Evolutionary conservation across 1,284 basidiomycete species (phyloP).

Genomic region (Heterobasidion occidentale): DNA sequence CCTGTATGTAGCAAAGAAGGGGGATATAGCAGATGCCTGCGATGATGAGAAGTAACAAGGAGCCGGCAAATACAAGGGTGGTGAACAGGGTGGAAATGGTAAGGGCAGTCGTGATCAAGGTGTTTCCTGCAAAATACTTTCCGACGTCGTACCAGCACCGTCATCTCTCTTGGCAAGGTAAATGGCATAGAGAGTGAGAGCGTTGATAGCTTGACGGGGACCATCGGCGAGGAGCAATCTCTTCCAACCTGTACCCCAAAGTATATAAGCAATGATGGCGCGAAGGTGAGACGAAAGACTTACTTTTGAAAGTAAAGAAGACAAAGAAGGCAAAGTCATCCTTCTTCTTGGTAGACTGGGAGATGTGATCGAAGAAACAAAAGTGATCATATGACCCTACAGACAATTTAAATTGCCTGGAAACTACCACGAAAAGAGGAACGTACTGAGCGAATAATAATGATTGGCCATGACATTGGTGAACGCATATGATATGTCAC

Average conservation of each 20-base stretch:
- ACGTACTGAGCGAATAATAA: constrained; percentile 86
- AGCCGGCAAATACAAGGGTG: constrained; percentile 80
- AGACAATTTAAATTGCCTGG: constrained; percentile 1
- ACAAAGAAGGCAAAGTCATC: constrained; percentile 99
- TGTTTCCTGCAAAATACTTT: constrained; percentile 65
- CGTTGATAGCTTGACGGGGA: constrained; percentile 98
- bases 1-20: constrained; percentile 89
- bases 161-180: constrained; percentile 71
- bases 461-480: constrained; percentile 97
- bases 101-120: constrained; percentile 74
- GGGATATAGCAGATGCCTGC: constrained; percentile 91
- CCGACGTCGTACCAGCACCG: constrained; percentile 59
- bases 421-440: constrained; percentile 1
- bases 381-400: constrained; percentile 92
- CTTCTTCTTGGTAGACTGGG: constrained; percentile 90
- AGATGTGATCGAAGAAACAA: constrained; percentile 96
- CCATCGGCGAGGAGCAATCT: constrained; percentile 89
- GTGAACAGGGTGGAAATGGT: constrained; percentile 90
- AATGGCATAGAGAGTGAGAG: constrained; percentile 87
- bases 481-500: constrained; percentile 95
- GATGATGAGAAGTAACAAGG: constrained; percentile 72
- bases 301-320: constrained; percentile 99
- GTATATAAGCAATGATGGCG: background rate
- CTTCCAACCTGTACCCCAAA: constrained; percentile 76
- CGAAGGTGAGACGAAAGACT: constrained; percentile 17